phyloP scores from a whole-genome alignment of 2,329 filamentous ascomycete genomes.

The Paramyrothecium sp. region DNA sequence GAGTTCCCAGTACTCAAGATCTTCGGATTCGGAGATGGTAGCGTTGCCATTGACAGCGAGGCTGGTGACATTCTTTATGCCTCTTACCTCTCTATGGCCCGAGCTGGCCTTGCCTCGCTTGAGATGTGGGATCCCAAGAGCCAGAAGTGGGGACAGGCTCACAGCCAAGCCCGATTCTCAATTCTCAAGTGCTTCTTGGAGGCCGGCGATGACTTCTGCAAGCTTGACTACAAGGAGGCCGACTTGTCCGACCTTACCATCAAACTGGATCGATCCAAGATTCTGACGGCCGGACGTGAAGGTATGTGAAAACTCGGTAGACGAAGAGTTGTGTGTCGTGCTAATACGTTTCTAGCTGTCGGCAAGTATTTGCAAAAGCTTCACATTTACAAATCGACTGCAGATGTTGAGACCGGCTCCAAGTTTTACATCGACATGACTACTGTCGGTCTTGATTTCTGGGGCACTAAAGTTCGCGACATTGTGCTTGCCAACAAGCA shows the following conservation, averaged over 20 bases:
- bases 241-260: constrained; percentile 81
- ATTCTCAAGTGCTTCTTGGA: constrained; percentile 84
- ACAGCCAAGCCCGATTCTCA: constrained; percentile 88
- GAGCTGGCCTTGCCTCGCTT: constrained; percentile 82
- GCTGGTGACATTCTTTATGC: constrained; percentile 87
- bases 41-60: constrained; percentile 66
- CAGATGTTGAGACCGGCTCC: constrained; percentile 75
- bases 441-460: constrained; percentile 76
- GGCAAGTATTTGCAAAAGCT: constrained; percentile 86
- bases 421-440: constrained; percentile 84
- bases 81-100: constrained; percentile 89
- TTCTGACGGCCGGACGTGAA: constrained; percentile 76
- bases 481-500: constrained; percentile 75
- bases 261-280: constrained; percentile 80
- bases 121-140: constrained; percentile 95
- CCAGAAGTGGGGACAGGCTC: constrained; percentile 88
- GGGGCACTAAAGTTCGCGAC: constrained; percentile 75
- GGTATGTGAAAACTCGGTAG: constrained; percentile 33
- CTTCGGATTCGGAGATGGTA: constrained; percentile 85
- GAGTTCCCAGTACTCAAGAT: constrained; percentile 87
- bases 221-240: constrained; percentile 69
- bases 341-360: constrained; percentile 55
- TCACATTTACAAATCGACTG: constrained; percentile 89
- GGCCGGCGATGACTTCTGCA: constrained; percentile 84
- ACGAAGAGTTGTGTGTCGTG: constrained; percentile 1